Conservation (phyloP, 2,329 filamentous ascomycete genomes). For the Aureobasidium pullulans region DNA sequence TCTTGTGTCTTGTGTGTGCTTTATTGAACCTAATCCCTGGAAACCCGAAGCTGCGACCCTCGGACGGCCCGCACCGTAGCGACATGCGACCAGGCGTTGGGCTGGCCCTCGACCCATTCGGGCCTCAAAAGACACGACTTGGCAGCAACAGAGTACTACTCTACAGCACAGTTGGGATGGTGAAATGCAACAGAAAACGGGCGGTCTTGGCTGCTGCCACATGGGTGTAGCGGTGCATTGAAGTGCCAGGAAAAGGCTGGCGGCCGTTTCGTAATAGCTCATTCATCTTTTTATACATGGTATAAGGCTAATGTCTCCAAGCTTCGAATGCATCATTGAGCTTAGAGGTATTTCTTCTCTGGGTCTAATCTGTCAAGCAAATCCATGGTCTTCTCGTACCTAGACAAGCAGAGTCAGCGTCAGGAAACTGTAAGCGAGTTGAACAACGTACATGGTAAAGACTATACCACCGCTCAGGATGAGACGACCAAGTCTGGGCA, state of each 20-base stretch:
- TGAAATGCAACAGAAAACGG: background rate
- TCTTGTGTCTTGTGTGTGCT: background rate
- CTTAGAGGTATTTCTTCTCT: constrained; percentile 65
- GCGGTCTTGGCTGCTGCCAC: background rate
- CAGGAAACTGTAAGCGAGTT: constrained; percentile 10
- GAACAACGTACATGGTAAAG: constrained; percentile 68
- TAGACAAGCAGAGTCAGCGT: constrained; percentile 19
- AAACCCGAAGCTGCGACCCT: background rate
- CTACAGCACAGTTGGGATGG: background rate
- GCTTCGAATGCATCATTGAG: background rate
- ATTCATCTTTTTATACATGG: background rate
- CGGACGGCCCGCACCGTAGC: constrained; percentile 3
- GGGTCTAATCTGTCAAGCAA: constrained; percentile 74
- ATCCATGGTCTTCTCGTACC: constrained; percentile 94
- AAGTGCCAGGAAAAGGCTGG: background rate
- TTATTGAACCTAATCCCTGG: background rate
- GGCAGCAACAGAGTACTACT: background rate
- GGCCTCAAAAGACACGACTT: background rate
- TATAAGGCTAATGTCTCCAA: background rate
- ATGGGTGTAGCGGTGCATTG: background rate
- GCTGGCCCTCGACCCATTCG: background rate
- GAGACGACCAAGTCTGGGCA: constrained; percentile 75
- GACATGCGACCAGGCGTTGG: background rate
- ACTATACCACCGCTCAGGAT: constrained; percentile 94
- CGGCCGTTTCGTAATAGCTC: background rate